Evolutionary conservation across 2,329 filamentous ascomycete species (phyloP), one percentile per base, ranked within the genome.

Genomic region (Cladorrhinum sp.): DNA sequence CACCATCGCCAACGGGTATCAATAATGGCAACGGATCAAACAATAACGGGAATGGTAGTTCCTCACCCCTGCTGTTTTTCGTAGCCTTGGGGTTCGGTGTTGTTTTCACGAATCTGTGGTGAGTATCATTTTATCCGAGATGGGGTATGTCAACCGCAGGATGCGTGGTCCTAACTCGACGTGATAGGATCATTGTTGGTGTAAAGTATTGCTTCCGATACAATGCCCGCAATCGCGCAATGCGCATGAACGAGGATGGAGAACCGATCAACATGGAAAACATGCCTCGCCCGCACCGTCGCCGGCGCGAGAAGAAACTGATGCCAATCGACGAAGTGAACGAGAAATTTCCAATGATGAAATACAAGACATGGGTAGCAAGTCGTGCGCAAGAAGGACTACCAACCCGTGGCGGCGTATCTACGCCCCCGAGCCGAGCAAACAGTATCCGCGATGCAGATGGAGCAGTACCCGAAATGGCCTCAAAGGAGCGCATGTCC

Each of bases 281-380:
- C 60, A 92, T 98, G 84, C 91, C 92, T 60, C 76, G 92, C 62
- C 89, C 92, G 55, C 93, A 95, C 73, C 86, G 95, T 60, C 85
- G 93, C 70, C 85, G 93, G 66, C 86, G 93, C 62, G 95, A 99
- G 76, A 99, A 99, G 86, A 99, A 97, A 75, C 77, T 99, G 67
- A 98, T 99, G 95, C 91, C 90, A 1, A 97, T 98, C 87, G 95
- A 99, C 64, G 95, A 99, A 76, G 95, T 99, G 64, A 98, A 99
- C 73, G 92, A 96, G 67, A 91, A 96, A 68, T 99, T 99, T 70
- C 93, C 95, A 0, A 86, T 97, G 77, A 88, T 87, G 68, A 98
- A 98, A 76, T 99, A 99, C 83, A 98, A 99, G 79, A 85, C 84
- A 56, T 99, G 95, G 93, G 89, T 95, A 61, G 88, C 90, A 6